Evolutionary conservation across 495 filamentous ascomycete species (phyloP), one percentile per base, ranked within the genome.

Genomic region (Cryomyces antarcticus): DNA sequence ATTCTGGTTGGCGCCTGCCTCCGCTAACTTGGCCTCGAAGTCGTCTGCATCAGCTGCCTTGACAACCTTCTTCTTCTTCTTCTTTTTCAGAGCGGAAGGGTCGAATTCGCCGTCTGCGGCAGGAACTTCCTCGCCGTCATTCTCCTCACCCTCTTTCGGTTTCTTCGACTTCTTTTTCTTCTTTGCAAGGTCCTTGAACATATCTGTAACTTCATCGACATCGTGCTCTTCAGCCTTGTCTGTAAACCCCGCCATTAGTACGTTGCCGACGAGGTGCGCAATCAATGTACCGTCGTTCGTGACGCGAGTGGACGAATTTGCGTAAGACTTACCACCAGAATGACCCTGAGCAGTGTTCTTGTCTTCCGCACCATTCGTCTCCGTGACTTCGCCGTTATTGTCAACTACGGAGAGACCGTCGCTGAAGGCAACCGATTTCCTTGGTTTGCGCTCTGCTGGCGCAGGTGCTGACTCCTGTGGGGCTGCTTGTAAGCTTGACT

Each of bases 361-460:
- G 55, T 78, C 73, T 29, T 55, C 58, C 17, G 30, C 70, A 44
- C 71, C 72, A 57, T 69, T 65, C n/a, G 65, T 60, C 49, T 85
- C 75, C 58, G 72, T 82, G 45, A 94, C 72, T 60, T 73, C 71
- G 44, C 86, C 86, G 67, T 89, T 80, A 55, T 73, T 72, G 64
- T 88, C 78, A 52, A 92, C 82, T 52, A 92, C 77, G 46, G 80
- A 73, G 41, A 78, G 67, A 48, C 78, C 81, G 61, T 87, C 81
- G 54, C 75, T 83, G 61, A 94, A 94, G 30, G 82, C 79, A 51
- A 94, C 86, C 31, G 81, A 88, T 58, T 93, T 94, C 62, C 86
- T 82, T 56, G 76, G 73, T 59, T 70, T 77, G 45, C 63, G 63
- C 45, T 67, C 69, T 30, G 51, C 45, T 13, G 9, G 9, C 33